Percentiles rank a stretch among this genome's conserved stretches.
Conservation (phyloP, 345 rosid genomes). For the Rhodomyrtus tomentosa region DNA sequence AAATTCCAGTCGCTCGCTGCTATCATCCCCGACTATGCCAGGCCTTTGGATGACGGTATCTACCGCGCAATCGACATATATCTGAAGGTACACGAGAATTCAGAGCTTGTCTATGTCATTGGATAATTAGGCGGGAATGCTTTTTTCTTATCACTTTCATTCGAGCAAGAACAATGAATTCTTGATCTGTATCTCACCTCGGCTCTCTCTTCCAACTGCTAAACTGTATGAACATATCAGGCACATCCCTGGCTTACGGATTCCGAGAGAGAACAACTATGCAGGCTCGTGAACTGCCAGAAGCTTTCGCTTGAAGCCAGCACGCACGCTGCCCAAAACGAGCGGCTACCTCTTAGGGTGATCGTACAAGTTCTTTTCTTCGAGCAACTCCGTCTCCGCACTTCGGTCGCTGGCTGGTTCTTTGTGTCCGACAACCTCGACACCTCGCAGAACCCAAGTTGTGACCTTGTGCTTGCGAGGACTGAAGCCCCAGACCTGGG, state of each 20-base stretch:
- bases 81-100: constrained; percentile 47
- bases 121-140: neutral
- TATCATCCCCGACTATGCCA: constrained; percentile 60
- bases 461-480: constrained; percentile 31
- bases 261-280: constrained; percentile 63
- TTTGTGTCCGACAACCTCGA: constrained; percentile 51
- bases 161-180: neutral
- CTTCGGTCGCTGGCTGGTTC: constrained; percentile 62
- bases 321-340: constrained; percentile 92
- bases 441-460: constrained; percentile 23
- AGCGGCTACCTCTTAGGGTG: constrained; percentile 78
- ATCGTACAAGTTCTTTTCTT: constrained; percentile 85
- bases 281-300: constrained; percentile 78
- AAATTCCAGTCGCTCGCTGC: constrained; percentile 71
- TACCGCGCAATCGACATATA: constrained; percentile 84
- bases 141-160: neutral
- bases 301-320: constrained; percentile 85
- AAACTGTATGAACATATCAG: constrained; percentile 13
- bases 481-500: constrained; percentile 5
- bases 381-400: constrained; percentile 80
- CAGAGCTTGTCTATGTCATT: neutral
- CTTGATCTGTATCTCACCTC: neutral
- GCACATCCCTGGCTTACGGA: constrained; percentile 91
- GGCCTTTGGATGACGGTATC: constrained; percentile 72
- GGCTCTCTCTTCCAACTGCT: neutral